Percentiles rank a stretch among this genome's conserved stretches.
Evolutionary conservation across 176 grass and related monocot genomes (phyloP).

Genomic region (Neostapfia colusana): DNA sequence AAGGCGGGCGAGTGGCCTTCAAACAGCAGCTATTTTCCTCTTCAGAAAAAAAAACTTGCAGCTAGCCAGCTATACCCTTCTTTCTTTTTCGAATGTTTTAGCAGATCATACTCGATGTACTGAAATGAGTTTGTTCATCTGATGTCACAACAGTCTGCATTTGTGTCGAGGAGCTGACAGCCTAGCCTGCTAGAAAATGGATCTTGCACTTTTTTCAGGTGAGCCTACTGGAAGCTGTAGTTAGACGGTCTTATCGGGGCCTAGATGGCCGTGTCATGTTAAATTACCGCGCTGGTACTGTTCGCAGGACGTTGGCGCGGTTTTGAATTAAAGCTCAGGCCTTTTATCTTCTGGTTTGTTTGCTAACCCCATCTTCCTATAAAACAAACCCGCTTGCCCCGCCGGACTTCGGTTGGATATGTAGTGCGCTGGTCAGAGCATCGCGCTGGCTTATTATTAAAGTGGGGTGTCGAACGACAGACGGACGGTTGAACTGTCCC

Average conservation of each 20-base stretch:
- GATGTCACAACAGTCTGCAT: too few species aligned
- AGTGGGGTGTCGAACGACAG: neutral
- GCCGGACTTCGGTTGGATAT: neutral
- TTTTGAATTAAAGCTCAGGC: conserved; percentile 1
- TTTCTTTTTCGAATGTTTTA: too few species aligned
- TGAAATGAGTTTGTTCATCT: too few species aligned
- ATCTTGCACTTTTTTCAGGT: neutral
- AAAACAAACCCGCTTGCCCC: neutral
- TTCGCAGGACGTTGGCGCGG: neutral
- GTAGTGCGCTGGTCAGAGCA: conserved; percentile 25
- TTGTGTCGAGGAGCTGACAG: too few species aligned
- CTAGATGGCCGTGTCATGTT: neutral
- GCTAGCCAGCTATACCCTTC: too few species aligned
- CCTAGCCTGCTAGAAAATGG: neutral
- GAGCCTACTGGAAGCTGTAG: neutral
- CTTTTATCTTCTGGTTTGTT: neutral
- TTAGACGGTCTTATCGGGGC: neutral
- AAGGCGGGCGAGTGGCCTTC: too few species aligned
- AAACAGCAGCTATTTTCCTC: neutral
- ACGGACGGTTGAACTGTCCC: conserved; percentile 35
- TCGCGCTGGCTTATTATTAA: neutral
- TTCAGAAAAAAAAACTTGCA: too few species aligned
- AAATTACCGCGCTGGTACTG: neutral
- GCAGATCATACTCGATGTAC: too few species aligned
- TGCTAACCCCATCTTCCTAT: neutral